Evolutionary conservation across 148 eudicot genomes (phyloP).

Genomic region (Beta vulgaris): DNA sequence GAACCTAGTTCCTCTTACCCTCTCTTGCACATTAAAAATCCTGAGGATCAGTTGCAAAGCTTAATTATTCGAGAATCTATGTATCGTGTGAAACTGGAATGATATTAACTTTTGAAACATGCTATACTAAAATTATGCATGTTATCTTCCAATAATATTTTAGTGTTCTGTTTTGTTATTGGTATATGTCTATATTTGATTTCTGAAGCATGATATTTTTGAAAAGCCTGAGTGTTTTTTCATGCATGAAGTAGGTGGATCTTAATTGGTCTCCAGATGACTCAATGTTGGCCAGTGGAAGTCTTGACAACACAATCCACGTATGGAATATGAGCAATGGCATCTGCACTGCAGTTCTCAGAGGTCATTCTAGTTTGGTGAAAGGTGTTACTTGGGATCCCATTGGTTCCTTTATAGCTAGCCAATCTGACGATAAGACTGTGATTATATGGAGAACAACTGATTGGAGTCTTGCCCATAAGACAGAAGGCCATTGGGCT

Average conservation of each 20-base stretch:
- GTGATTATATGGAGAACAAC: constrained; percentile 95
- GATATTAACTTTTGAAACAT: not conserved
- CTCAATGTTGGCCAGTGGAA: constrained; percentile 88
- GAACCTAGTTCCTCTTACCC: not conserved
- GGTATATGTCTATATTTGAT: not conserved
- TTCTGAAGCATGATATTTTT: constrained; percentile 10
- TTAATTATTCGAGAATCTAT: constrained; percentile 8
- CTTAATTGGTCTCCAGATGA: constrained; percentile 99
- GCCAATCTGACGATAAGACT: constrained; percentile 97
- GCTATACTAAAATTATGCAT: constrained; percentile 1
- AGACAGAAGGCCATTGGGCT: constrained; percentile 97
- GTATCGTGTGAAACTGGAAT: not conserved
- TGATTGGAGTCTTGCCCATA: constrained; percentile 98
- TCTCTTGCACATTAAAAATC: constrained; percentile 7
- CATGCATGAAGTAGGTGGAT: constrained; percentile 98
- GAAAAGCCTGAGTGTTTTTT: constrained; percentile 47
- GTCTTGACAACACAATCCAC: constrained; percentile 91
- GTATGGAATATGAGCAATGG: constrained; percentile 94
- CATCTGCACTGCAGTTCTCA: constrained; percentile 88
- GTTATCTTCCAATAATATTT: not conserved
- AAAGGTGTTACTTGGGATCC: constrained; percentile 99
- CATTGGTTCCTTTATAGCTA: constrained; percentile 93
- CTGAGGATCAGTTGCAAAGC: not conserved
- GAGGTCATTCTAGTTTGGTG: constrained; percentile 96
- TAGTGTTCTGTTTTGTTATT: not conserved